These are phyloP conservation scores for Cerioporus squamosus DNA, from an alignment of 1,284 basidiomycete species.

Conservation along the genomic window DNA sequence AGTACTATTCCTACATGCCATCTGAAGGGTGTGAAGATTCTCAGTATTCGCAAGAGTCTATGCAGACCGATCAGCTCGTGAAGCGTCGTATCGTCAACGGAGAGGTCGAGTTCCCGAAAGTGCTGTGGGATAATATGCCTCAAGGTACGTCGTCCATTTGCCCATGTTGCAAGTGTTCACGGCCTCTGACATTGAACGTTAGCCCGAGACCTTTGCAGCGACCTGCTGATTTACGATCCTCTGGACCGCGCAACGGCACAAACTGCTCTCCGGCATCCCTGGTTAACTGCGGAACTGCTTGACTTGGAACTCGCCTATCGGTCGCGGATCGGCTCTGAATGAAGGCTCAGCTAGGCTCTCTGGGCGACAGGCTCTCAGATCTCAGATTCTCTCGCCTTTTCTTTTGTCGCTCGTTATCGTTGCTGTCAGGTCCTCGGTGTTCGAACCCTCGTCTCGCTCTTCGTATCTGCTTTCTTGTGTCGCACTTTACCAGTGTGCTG, in stretches of 20 bases:
- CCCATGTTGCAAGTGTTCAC: not conserved
- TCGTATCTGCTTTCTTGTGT: not conserved
- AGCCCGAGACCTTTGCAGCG: constrained; percentile 62
- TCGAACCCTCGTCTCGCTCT: not conserved
- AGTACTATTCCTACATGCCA: constrained; percentile 37
- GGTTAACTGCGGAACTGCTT: constrained; percentile 65
- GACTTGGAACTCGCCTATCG: constrained; percentile 64
- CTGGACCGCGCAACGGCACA: constrained; percentile 62
- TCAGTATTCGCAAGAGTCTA: constrained; percentile 51
- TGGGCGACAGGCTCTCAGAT: not conserved
- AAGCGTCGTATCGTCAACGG: constrained; percentile 73
- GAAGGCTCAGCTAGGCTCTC: not conserved
- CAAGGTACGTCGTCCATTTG: constrained; percentile 54
- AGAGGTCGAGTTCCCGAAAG: constrained; percentile 54
- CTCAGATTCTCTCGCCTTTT: not conserved
- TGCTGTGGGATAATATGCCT: constrained; percentile 56
- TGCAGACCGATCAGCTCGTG: constrained; percentile 57
- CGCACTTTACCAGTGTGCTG: not conserved
- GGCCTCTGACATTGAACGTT: not conserved
- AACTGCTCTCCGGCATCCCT: constrained; percentile 58
- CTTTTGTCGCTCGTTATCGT: no score
- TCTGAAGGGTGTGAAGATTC: constrained; percentile 37
- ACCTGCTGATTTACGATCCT: constrained; percentile 62
- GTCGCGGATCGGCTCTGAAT: constrained; percentile 48
- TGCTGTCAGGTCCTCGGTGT: not conserved